A percentile compares a stretch with the other conserved stretches of the same genome.
Conservation (phyloP, 306 rosid species). For the Quercus engelmannii region DNA sequence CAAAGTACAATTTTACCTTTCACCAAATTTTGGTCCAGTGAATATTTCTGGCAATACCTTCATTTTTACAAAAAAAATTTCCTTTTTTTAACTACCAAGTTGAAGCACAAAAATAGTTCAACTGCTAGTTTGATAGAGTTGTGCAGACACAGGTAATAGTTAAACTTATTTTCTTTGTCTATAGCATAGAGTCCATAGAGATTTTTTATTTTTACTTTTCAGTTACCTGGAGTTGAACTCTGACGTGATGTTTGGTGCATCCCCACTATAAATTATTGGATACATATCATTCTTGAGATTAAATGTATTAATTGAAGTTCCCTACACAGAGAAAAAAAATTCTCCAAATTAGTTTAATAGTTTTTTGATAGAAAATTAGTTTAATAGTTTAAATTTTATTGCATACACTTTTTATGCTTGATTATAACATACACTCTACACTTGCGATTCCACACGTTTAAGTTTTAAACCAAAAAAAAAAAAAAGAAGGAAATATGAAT, state of each 20-base stretch:
- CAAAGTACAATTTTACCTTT: constrained; percentile 41
- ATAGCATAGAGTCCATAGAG: too few species aligned
- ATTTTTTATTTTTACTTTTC: too few species aligned
- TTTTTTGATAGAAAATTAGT: too few species aligned
- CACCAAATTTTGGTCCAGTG: constrained; percentile 22
- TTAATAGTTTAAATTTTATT: too few species aligned
- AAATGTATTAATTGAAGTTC: constrained; percentile 40
- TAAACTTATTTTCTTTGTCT: too few species aligned
- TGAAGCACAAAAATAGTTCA: not conserved
- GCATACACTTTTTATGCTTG: too few species aligned
- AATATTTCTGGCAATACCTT: not conserved
- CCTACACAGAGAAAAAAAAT: constrained; percentile 21
- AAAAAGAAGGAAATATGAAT: too few species aligned
- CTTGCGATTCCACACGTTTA: too few species aligned
- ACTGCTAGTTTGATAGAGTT: not conserved
- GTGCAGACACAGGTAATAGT: not conserved
- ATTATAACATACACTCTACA: too few species aligned
- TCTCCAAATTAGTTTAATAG: too few species aligned
- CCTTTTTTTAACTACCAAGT: too few species aligned
- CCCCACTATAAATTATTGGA: constrained; percentile 38
- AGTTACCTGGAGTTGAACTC: constrained; percentile 30
- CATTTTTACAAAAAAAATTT: not conserved
- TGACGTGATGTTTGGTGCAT: constrained; percentile 30
- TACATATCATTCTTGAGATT: constrained; percentile 22
- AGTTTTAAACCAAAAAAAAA: too few species aligned